Evolutionary conservation across 73 alveolate species (phyloP).

Genomic region (Durusdinium trenchii): DNA sequence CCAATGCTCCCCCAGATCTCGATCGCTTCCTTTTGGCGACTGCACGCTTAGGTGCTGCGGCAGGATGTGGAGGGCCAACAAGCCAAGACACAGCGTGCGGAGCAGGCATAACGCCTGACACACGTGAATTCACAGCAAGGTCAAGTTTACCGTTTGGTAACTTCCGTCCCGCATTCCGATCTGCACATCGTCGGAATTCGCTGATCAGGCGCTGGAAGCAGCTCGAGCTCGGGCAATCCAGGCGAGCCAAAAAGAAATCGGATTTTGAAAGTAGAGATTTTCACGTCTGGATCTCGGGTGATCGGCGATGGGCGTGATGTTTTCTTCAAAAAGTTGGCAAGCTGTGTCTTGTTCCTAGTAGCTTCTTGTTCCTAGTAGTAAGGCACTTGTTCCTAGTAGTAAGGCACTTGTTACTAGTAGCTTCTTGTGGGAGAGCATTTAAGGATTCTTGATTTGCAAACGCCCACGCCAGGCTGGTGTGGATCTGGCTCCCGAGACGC

Average conservation of each 20-base stretch:
- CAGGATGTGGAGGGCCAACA: slow-evolving; percentile 71
- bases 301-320: not conserved
- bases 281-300: not conserved
- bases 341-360: not conserved
- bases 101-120: slow-evolving; percentile 22
- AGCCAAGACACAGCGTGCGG: slow-evolving; percentile 70
- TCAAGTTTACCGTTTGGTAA: not conserved
- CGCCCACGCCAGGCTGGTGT: slow-evolving; percentile 72
- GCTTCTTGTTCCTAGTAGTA: too few relatives aligned
- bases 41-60: slow-evolving; percentile 75
- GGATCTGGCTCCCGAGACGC: slow-evolving; percentile 75
- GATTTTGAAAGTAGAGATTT: not conserved
- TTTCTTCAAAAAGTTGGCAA: too few relatives aligned
- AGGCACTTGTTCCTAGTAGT: too few relatives aligned
- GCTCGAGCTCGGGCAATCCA: slow-evolving; percentile 58
- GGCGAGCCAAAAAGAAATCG: not conserved
- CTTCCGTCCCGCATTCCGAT: not conserved
- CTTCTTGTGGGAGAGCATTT: too few relatives aligned
- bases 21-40: too few relatives aligned
- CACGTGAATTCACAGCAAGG: not conserved
- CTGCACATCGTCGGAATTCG: not conserved
- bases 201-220: slow-evolving; percentile 30
- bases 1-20: too few relatives aligned
- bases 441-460: too few relatives aligned
- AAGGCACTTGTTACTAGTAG: too few relatives aligned